Percentiles rank a stretch among this genome's conserved stretches.
Evolutionary conservation across 768 basidiomycete species (phyloP).

Genomic region (Gymnopilus junonius): DNA sequence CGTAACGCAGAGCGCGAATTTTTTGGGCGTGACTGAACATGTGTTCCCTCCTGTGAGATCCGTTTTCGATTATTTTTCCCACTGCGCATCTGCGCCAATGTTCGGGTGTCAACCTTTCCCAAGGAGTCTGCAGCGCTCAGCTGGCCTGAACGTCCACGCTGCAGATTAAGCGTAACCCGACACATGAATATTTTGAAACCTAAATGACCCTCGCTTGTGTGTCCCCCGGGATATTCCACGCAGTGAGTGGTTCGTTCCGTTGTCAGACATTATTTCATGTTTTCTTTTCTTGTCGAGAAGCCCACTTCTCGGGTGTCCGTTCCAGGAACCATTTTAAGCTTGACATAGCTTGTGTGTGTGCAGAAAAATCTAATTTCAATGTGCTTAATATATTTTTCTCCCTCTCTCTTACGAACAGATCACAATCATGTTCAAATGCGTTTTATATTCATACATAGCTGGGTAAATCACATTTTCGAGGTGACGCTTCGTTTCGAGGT

Average conservation of each 20-base stretch:
- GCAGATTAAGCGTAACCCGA: conserved; percentile 44
- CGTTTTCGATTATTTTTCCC: conserved; percentile 6
- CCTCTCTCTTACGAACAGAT: background rate
- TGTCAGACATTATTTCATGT: conserved; percentile 52
- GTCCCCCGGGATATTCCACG: conserved; percentile 11
- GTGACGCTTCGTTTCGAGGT: background rate
- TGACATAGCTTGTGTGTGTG: conserved; percentile 2
- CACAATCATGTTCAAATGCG: background rate
- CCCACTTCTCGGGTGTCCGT: background rate
- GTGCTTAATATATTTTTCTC: conserved; percentile 1
- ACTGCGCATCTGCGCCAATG: background rate
- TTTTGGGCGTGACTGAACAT: background rate
- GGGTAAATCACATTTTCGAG: too few relatives aligned
- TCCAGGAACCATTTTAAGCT: conserved; percentile 4
- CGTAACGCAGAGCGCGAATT: background rate
- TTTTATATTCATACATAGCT: background rate
- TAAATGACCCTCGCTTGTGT: conserved; percentile 52
- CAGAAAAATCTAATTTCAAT: background rate
- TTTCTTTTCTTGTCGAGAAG: background rate
- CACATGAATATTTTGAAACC: conserved; percentile 56
- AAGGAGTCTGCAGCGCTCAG: conserved; percentile 41
- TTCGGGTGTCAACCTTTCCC: conserved; percentile 16
- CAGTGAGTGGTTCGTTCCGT: conserved; percentile 68
- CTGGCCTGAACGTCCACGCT: conserved; percentile 32
- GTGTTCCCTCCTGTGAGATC: conserved; percentile 3